Percentiles rank a stretch among this genome's conserved stretches.
Conservation (phyloP, 2,329 filamentous ascomycete species). For the Penicillium expansum region DNA sequence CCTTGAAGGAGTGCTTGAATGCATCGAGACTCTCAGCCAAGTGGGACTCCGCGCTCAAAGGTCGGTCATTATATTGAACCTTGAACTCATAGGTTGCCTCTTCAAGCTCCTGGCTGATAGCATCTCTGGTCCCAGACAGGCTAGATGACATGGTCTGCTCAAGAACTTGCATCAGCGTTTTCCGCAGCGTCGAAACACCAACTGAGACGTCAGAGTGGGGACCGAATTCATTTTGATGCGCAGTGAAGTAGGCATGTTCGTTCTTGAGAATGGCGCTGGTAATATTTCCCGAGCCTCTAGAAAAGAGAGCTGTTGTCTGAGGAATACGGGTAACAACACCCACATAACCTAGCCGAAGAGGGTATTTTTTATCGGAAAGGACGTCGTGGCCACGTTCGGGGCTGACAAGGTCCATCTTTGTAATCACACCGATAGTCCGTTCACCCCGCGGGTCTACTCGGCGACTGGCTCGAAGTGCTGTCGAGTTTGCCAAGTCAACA, state of each 20-base stretch:
- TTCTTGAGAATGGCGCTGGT: constrained; percentile 80
- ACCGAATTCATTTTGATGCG: constrained; percentile 78
- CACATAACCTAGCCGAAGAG: constrained; percentile 90
- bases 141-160: constrained; percentile 97
- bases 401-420: constrained; percentile 98
- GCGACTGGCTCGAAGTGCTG: constrained; percentile 82
- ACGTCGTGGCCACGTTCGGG: constrained; percentile 73
- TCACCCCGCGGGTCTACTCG: constrained; percentile 92
- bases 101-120: constrained; percentile 90
- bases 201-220: constrained; percentile 69
- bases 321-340: constrained; percentile 88
- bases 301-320: constrained; percentile 67
- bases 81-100: constrained; percentile 99
- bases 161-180: constrained; percentile 94
- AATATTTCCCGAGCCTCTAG: constrained; percentile 75
- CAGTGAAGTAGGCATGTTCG: constrained; percentile 80
- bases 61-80: constrained; percentile 97
- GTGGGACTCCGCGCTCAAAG: constrained; percentile 92
- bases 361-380: constrained; percentile 86
- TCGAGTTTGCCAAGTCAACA: constrained; percentile 95
- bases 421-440: constrained; percentile 96
- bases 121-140: constrained; percentile 82
- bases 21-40: constrained; percentile 90
- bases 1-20: constrained; percentile 97
- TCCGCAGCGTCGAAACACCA: constrained; percentile 81